phyloP scores from a whole-genome alignment of 1,284 basidiomycete species.

The Trametes sp. region DNA sequence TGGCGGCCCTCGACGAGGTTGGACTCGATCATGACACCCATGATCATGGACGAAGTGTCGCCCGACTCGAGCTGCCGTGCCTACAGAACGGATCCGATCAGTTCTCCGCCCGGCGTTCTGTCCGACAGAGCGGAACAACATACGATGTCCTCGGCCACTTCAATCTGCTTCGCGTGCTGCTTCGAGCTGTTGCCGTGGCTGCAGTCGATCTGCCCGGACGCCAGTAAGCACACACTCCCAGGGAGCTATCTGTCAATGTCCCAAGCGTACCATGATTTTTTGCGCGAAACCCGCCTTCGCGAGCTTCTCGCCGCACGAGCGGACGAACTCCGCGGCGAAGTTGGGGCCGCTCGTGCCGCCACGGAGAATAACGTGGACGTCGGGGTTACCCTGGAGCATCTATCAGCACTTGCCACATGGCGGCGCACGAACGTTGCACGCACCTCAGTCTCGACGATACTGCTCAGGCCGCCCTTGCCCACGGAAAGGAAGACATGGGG shows the following conservation, averaged over 20 bases:
- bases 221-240: slow-evolving; percentile 11
- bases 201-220: slow-evolving; percentile 80
- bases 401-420: slow-evolving; percentile 9
- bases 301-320: slow-evolving; percentile 80
- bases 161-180: slow-evolving; percentile 84
- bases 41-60: slow-evolving; percentile 80
- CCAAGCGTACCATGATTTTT: slow-evolving; percentile 78
- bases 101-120: slow-evolving; percentile 10
- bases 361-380: slow-evolving; percentile 92
- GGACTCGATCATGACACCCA: slow-evolving; percentile 98
- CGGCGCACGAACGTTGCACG: slow-evolving; percentile 33
- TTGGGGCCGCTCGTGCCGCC: slow-evolving; percentile 90
- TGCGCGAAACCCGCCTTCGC: slow-evolving; percentile 81
- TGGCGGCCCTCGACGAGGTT: slow-evolving; percentile 93
- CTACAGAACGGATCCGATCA: slow-evolving; percentile 46
- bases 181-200: slow-evolving; percentile 94
- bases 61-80: slow-evolving; percentile 74
- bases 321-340: slow-evolving; percentile 81
- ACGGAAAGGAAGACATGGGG: slow-evolving; percentile 95
- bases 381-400: slow-evolving; percentile 73
- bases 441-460: slow-evolving; percentile 89
- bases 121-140: slow-evolving; percentile 39
- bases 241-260: not conserved
- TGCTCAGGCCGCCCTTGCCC: slow-evolving; percentile 91
- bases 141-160: slow-evolving; percentile 87